Conservation (phyloP, 208 protist genomes). For the Trichomonas vaginalis region DNA sequence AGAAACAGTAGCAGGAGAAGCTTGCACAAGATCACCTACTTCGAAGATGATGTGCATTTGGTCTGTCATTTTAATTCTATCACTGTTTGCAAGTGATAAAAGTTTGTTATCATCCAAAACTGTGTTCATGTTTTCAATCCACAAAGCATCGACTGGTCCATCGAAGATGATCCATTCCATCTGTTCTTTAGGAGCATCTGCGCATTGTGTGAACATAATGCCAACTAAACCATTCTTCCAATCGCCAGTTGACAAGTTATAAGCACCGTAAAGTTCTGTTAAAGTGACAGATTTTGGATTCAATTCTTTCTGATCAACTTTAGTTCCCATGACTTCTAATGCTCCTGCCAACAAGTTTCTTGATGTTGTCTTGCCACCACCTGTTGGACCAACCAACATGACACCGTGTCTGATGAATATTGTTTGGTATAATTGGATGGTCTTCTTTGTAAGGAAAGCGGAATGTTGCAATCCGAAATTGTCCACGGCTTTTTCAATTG, state of each 20-base stretch:
- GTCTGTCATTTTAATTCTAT: constrained; percentile 74
- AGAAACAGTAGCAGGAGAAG: constrained; percentile 92
- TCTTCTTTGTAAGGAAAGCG: constrained; percentile 65
- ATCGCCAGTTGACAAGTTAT: constrained; percentile 55
- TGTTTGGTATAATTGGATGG: constrained; percentile 91
- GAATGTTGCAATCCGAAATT: constrained; percentile 48
- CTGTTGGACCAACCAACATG: constrained; percentile 87
- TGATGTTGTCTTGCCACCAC: constrained; percentile 63
- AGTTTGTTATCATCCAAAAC: constrained; percentile 93
- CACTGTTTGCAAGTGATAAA: constrained; percentile 75
- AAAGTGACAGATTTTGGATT: constrained; percentile 87
- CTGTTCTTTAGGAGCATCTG: constrained; percentile 43
- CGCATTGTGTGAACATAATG: constrained; percentile 59
- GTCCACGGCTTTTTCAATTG: constrained; percentile 29
- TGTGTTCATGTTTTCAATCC: constrained; percentile 98
- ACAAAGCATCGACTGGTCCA: constrained; percentile 88
- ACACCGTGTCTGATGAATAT: constrained; percentile 85
- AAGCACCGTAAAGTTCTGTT: constrained; percentile 82
- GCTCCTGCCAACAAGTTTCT: constrained; percentile 29
- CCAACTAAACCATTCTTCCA: constrained; percentile 57
- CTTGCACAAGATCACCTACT: constrained; percentile 82
- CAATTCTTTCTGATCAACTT: constrained; percentile 60
- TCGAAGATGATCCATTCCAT: constrained; percentile 87
- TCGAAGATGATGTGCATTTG: constrained; percentile 84
- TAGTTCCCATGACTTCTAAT: constrained; percentile 27